A percentile compares a stretch with the other conserved stretches of the same genome.
Evolutionary conservation across 306 rosid species (phyloP).

Genomic region (Cotoneaster glaucophyllus): DNA sequence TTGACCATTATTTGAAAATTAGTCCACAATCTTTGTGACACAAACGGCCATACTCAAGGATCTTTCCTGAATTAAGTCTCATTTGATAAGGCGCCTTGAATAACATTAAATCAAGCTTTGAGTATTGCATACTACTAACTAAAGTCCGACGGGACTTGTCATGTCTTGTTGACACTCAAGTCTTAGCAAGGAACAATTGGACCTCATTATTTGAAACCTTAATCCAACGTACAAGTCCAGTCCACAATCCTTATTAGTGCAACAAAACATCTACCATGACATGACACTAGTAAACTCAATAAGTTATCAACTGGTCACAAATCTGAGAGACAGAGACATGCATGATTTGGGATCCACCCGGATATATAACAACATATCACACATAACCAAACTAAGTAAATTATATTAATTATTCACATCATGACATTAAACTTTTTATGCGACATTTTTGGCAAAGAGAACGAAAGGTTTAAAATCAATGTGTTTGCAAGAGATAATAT

Average conservation of each 20-base stretch:
- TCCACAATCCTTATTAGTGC: not conserved
- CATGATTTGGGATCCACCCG: not conserved
- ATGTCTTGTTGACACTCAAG: not conserved
- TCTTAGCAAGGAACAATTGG: not conserved
- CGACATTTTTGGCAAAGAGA: slow-evolving; percentile 1
- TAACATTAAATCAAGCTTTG: too few relatives aligned
- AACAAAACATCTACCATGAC: not conserved
- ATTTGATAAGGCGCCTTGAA: too few relatives aligned
- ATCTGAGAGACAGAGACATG: not conserved
- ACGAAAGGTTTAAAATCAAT: not conserved
- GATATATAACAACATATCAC: not conserved
- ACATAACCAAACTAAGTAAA: not conserved
- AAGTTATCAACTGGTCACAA: not conserved
- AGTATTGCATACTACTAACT: too few relatives aligned
- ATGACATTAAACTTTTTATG: not conserved
- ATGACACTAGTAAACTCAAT: not conserved
- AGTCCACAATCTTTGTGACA: not conserved
- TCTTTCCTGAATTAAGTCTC: too few relatives aligned
- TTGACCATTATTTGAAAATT: not conserved
- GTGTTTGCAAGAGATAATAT: too few relatives aligned
- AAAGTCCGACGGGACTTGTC: too few relatives aligned
- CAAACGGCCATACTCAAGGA: too few relatives aligned
- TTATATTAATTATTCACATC: not conserved
- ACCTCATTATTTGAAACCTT: not conserved
- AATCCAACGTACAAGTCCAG: not conserved